These are phyloP conservation scores for Trichoderma gracile DNA, from an alignment of 2,329 filamentous ascomycete species.

Conservation along the genomic window DNA sequence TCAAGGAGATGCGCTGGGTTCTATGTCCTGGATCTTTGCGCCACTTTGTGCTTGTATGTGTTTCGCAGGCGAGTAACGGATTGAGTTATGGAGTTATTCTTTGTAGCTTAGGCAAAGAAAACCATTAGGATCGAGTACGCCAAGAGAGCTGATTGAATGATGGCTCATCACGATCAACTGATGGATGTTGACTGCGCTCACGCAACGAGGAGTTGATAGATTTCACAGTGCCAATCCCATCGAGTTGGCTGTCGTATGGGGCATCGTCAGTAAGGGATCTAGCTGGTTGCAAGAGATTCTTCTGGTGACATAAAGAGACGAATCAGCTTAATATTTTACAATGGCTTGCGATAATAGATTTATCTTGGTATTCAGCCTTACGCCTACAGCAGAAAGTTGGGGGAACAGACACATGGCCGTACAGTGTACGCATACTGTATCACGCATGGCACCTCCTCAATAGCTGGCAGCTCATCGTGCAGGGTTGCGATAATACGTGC, in stretches of 20 bases:
- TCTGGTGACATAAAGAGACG: not conserved
- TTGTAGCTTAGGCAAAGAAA: not conserved
- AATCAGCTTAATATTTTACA: conserved; percentile 1
- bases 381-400: not conserved
- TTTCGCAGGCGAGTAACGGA: not conserved
- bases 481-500: too few species aligned
- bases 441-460: not conserved
- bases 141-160: not conserved
- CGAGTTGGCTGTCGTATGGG: not conserved
- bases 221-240: conserved; percentile 8
- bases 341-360: not conserved
- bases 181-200: not conserved
- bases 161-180: not conserved
- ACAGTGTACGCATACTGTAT: not conserved
- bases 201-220: not conserved
- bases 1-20: not conserved
- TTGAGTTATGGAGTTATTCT: not conserved
- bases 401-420: not conserved
- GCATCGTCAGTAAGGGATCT: not conserved
- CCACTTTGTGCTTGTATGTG: not conserved
- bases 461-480: not conserved
- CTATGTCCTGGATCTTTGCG: not conserved
- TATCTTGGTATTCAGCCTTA: not conserved
- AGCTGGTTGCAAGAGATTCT: too few species aligned
- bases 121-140: not conserved